These are phyloP conservation scores for Saturnispora gosingensis DNA, from an alignment of 805 yeast species.

Conservation along the genomic window DNA sequence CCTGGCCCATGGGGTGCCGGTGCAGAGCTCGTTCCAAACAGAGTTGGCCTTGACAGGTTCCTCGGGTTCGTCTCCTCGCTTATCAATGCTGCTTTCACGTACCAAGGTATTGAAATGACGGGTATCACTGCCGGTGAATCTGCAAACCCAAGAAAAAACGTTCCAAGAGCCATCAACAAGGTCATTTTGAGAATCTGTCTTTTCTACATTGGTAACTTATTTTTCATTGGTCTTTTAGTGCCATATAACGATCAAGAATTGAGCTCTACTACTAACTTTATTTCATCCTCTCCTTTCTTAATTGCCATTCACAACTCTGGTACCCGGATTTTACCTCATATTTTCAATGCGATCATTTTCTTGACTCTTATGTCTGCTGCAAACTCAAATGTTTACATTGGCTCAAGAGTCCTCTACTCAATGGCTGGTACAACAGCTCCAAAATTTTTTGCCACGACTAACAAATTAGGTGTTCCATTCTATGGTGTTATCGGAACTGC, in stretches of 20 bases:
- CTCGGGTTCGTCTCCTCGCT: constrained; percentile 62
- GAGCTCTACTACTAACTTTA: constrained; percentile 28
- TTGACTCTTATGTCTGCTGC: constrained; percentile 67
- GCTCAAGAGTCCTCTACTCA: constrained; percentile 56
- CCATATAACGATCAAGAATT: constrained; percentile 56
- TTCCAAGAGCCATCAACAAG: constrained; percentile 61
- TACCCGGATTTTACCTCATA: constrained; percentile 53
- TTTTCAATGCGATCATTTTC: constrained; percentile 62
- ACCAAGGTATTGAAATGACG: constrained; percentile 67
- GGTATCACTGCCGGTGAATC: constrained; percentile 72
- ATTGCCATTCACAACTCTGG: constrained; percentile 63
- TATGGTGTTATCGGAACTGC: constrained; percentile 44
- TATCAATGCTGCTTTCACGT: constrained; percentile 65
- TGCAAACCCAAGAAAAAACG: constrained; percentile 54
- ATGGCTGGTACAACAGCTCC: constrained; percentile 54
- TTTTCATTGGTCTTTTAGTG: constrained; percentile 60
- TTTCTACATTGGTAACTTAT: constrained; percentile 54
- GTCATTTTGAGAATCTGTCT: constrained; percentile 55
- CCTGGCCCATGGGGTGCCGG: constrained; percentile 60
- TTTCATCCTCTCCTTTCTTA: constrained; percentile 58
- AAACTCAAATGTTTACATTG: constrained; percentile 63
- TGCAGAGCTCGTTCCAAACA: constrained; percentile 42
- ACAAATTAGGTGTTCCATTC: constrained; percentile 51
- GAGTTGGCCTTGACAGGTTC: constrained; percentile 42
- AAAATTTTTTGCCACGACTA: constrained; percentile 45